Evolutionary conservation across 2,329 filamentous ascomycete genomes (phyloP), one percentile per base, ranked within the genome.

Genomic region (Coniochaeta sp.): DNA sequence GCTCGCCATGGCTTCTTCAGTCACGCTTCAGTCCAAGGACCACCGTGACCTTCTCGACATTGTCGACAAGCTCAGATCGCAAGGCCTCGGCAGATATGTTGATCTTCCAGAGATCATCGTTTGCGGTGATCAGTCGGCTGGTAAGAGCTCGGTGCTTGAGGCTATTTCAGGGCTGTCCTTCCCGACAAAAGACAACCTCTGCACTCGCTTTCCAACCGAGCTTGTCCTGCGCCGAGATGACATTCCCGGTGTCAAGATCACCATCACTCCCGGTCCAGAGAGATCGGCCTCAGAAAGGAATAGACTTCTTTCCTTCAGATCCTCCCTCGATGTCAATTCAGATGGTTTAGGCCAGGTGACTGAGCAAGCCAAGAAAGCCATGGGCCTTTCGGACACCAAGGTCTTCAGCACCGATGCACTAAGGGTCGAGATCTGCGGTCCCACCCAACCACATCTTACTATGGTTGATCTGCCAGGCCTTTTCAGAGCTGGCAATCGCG

Each of bases 81-180:
- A 74, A 33, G 72, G 73, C 0, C 65, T 77, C 34, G 72, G 72
- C 54, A 66, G 71, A 6, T 70, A 72, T 61, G 69, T 81, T 17
- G 72, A 73, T 16, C 69, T 79, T 0, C 78, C 78, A 0, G 72
- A 80, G 63, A 77, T 80, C 60, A 79, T 87, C 31, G 83, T 87
- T 14, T 83, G 80, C 58, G 85, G 86, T 2, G 81, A 87, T 61
- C 84, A 87, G 64, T 85, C 81, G 0, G 80, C 81, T 1, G 86
- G 85, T 3, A 89, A 89, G 68, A 86, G 82, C 60, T 87, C 84
- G 0, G 83, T 88, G 0, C 77, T 89, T 0, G 84, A 89, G 65
- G 85, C 84, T 1, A 83, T 89, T 43, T 86, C 85, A 0, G 79
- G 82, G 3, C 77, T 89, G 1, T 76, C 78, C 0, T 89, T 89